A percentile compares a stretch with the other conserved stretches of the same genome.
phyloP scores from a whole-genome alignment of 306 rosid species.

The Hippophae rhamnoides region DNA sequence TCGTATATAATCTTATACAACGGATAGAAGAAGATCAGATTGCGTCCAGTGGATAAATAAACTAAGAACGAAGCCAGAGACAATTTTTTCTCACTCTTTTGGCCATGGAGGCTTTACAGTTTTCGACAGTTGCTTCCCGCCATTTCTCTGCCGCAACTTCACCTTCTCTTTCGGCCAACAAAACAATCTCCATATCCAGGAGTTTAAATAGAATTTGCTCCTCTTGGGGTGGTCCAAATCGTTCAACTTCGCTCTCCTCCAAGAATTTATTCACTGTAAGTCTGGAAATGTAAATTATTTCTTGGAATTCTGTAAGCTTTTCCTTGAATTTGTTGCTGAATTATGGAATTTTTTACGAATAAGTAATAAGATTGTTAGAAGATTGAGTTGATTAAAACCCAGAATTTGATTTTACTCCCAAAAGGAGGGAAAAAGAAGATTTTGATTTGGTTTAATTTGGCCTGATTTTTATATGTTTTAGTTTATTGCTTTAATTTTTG shows the following conservation, averaged over 20 bases:
- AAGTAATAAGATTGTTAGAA: no score
- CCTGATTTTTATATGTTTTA: background rate
- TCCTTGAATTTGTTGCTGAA: no score
- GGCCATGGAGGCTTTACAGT: conserved; percentile 66
- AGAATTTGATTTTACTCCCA: no score
- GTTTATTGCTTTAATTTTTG: background rate
- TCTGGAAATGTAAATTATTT: background rate
- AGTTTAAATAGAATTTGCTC: conserved; percentile 34
- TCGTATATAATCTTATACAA: background rate
- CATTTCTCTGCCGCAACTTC: conserved; percentile 41
- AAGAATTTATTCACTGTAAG: conserved; percentile 70
- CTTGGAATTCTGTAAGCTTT: conserved; percentile 2
- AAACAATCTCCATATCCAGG: conserved; percentile 21
- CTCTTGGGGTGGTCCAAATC: conserved; percentile 29
- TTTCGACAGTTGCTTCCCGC: conserved; percentile 55
- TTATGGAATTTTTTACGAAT: no score
- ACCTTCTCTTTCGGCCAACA: conserved; percentile 24
- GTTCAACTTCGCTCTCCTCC: conserved; percentile 41
- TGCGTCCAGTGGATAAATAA: background rate
- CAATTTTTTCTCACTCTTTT: background rate
- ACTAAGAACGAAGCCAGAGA: background rate
- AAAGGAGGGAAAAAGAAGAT: no score
- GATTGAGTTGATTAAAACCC: no score
- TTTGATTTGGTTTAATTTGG: no score
- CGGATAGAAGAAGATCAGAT: background rate